A percentile compares a stretch with the other conserved stretches of the same genome.
These are phyloP conservation scores for Truncatella angustata DNA, from an alignment of 2,329 filamentous ascomycete species.

Conservation along the genomic window DNA sequence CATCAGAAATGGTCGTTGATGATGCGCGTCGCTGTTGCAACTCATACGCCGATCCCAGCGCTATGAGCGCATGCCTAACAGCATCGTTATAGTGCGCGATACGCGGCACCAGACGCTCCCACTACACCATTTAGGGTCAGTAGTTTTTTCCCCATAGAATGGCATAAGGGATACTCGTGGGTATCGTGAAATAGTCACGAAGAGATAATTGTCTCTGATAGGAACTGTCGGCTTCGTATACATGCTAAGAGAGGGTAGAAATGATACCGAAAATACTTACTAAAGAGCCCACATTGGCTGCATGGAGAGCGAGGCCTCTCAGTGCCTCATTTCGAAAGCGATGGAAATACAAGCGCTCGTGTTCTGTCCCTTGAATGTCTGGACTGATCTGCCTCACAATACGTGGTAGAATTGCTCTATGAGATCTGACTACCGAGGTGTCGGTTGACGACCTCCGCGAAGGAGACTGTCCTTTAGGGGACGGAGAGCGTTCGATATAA, in stretches of 20 bases:
- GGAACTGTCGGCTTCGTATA: too few species aligned
- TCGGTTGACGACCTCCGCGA: slow-evolving; percentile 6
- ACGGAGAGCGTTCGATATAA: slow-evolving; percentile 18
- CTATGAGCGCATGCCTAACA: slow-evolving; percentile 32
- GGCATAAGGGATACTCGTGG: too few species aligned
- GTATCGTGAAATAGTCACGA: too few species aligned
- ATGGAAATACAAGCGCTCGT: slow-evolving; percentile 34
- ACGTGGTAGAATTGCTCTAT: slow-evolving; percentile 9
- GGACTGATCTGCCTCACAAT: slow-evolving; percentile 31
- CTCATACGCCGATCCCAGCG: slow-evolving; percentile 30
- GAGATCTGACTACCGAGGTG: background rate
- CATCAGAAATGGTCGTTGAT: slow-evolving; percentile 14
- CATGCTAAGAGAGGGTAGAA: too few species aligned
- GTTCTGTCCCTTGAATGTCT: slow-evolving; percentile 33
- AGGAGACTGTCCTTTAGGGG: background rate
- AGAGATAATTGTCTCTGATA: too few species aligned
- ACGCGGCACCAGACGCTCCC: slow-evolving; percentile 27
- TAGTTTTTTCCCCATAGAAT: too few species aligned
- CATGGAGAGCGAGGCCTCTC: slow-evolving; percentile 26
- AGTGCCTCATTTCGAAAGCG: slow-evolving; percentile 30
- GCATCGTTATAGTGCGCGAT: slow-evolving; percentile 27
- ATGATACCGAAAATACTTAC: too few species aligned
- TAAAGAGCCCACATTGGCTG: slow-evolving; percentile 26
- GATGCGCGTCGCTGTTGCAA: slow-evolving; percentile 22
- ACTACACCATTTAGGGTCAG: too few species aligned